Conservation (phyloP, 1,284 basidiomycete genomes). For the Trametes polyzona region DNA sequence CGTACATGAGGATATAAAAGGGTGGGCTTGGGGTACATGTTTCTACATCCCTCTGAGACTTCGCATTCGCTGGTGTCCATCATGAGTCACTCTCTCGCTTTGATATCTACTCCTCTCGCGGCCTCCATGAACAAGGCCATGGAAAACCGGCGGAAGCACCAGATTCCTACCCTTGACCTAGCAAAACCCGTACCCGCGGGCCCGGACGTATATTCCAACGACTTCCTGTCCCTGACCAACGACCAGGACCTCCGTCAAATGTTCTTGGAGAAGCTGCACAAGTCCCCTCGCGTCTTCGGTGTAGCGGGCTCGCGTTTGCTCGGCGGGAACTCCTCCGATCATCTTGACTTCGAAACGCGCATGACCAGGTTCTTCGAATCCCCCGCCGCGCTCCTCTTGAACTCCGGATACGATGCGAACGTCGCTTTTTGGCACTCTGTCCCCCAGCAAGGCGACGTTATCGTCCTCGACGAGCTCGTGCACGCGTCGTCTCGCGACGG, state of each 20-base stretch:
- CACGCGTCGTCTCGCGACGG: conserved; percentile 93
- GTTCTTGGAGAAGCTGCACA: conserved; percentile 57
- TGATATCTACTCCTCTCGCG: conserved; percentile 1
- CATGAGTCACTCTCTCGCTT: conserved; percentile 8
- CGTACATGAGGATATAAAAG: conserved; percentile 5
- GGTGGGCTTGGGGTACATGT: neutral
- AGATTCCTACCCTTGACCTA: conserved; percentile 5
- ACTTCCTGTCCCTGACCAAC: conserved; percentile 86
- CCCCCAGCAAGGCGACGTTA: conserved; percentile 76
- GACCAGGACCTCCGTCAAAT: conserved; percentile 55
- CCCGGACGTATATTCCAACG: conserved; percentile 84
- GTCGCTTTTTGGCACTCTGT: conserved; percentile 69
- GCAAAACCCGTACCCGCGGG: neutral
- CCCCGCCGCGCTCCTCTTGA: conserved; percentile 81
- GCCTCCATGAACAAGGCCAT: conserved; percentile 2
- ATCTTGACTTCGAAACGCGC: conserved; percentile 48
- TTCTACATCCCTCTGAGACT: neutral
- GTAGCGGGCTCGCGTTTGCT: conserved; percentile 87
- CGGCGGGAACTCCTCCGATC: conserved; percentile 65
- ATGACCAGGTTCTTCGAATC: conserved; percentile 63
- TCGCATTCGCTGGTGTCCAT: neutral
- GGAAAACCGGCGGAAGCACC: conserved; percentile 5
- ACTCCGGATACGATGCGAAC: conserved; percentile 81
- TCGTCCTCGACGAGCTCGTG: conserved; percentile 85
- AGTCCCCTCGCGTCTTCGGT: conserved; percentile 66